Percentiles rank a stretch among this genome's conserved stretches.
These are phyloP conservation scores for Malassezia obtusa DNA, from an alignment of 1,284 basidiomycete genomes.

Conservation along the genomic window DNA sequence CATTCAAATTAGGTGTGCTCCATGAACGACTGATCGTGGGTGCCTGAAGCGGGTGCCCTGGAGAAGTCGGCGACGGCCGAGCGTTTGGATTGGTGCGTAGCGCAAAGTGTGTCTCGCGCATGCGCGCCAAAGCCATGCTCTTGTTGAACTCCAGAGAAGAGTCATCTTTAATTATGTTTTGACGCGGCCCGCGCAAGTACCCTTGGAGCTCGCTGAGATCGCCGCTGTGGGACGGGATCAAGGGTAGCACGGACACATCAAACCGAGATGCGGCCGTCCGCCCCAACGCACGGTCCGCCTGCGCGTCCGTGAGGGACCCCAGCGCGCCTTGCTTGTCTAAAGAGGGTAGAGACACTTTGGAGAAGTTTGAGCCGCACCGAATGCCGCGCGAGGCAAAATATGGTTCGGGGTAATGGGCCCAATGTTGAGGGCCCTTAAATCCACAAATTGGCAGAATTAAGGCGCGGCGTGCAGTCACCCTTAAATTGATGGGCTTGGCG, in stretches of 20 bases:
- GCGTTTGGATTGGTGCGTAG: not conserved
- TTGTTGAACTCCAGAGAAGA: not conserved
- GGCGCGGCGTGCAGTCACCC: too few relatives aligned
- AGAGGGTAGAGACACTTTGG: constrained; percentile 13
- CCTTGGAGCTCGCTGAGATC: constrained; percentile 4
- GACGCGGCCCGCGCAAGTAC: constrained; percentile 5
- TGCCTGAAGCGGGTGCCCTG: too few relatives aligned
- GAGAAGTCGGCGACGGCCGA: not conserved
- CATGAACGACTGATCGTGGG: not conserved
- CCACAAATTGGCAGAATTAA: too few relatives aligned
- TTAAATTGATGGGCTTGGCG: too few relatives aligned
- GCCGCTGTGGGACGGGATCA: constrained; percentile 9
- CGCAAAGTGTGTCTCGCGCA: constrained; percentile 4
- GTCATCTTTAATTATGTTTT: not conserved
- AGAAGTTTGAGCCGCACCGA: not conserved
- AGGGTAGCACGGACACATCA: constrained; percentile 9
- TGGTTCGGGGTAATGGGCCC: too few relatives aligned
- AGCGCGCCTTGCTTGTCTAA: not conserved
- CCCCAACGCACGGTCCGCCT: not conserved
- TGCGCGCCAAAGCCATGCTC: not conserved
- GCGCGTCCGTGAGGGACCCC: not conserved
- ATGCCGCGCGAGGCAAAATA: too few relatives aligned
- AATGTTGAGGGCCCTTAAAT: too few relatives aligned
- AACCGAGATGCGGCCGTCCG: not conserved
- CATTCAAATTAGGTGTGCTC: not conserved